phyloP scores from a whole-genome alignment of 768 basidiomycete species.

The Pisolithus microcarpus region DNA sequence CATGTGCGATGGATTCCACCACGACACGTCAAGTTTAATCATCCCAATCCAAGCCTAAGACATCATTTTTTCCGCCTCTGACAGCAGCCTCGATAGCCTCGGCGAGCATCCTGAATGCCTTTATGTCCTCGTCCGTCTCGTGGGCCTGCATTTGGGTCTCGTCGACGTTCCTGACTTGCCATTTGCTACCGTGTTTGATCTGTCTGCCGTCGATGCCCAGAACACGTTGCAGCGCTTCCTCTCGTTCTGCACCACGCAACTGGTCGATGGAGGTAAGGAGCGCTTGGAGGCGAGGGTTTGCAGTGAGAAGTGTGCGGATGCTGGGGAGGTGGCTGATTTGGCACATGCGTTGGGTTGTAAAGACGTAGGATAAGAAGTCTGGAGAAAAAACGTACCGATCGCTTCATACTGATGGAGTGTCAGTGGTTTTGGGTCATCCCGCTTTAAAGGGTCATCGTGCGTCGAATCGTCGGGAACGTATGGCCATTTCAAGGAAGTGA shows the following conservation, averaged over 20 bases:
- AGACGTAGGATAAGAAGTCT: background rate
- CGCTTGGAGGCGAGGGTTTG: conserved; percentile 44
- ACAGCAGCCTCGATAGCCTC: conserved; percentile 65
- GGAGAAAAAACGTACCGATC: conserved; percentile 45
- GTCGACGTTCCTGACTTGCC: conserved; percentile 30
- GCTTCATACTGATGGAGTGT: conserved; percentile 71
- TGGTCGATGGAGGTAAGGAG: conserved; percentile 53
- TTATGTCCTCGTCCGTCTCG: conserved; percentile 43
- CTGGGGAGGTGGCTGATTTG: conserved; percentile 55
- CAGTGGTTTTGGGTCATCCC: conserved; percentile 78
- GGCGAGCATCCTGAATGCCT: conserved; percentile 50
- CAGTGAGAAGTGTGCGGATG: conserved; percentile 48
- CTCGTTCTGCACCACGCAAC: conserved; percentile 57
- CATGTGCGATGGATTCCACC: too few species aligned
- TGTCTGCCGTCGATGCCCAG: conserved; percentile 46
- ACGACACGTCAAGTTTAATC: conserved; percentile 13
- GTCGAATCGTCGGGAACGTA: conserved; percentile 76
- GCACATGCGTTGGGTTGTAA: background rate
- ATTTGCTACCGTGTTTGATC: background rate
- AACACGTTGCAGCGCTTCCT: conserved; percentile 55
- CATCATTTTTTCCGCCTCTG: conserved; percentile 42
- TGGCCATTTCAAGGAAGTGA: conserved; percentile 79
- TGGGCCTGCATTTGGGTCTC: background rate
- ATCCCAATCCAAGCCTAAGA: conserved; percentile 64
- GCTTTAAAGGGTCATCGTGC: conserved; percentile 75